These are phyloP conservation scores for Talaromyces adpressus DNA, from an alignment of 495 filamentous ascomycete genomes.

Conservation along the genomic window DNA sequence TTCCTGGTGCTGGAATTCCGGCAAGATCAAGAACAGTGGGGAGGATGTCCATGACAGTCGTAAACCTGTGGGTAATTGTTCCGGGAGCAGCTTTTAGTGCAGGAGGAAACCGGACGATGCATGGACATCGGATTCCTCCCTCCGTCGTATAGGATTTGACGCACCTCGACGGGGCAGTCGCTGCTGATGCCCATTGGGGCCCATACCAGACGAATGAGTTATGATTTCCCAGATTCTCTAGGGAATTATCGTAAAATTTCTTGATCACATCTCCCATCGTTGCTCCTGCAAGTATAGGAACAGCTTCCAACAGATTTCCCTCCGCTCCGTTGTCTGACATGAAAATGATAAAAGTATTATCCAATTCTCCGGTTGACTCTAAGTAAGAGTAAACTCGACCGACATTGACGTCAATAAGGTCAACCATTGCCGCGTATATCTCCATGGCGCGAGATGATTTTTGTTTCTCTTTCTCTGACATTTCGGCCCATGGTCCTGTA, in stretches of 20 bases:
- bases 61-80: conserved; percentile 48
- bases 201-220: conserved; percentile 63
- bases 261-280: conserved; percentile 38
- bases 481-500: too few relatives aligned
- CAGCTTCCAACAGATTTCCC: conserved; percentile 20
- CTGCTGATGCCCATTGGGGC: conserved; percentile 56
- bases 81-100: conserved; percentile 18
- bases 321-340: conserved; percentile 50
- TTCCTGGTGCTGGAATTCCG: too few relatives aligned
- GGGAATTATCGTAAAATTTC: conserved; percentile 35
- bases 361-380: conserved; percentile 41
- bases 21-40: conserved; percentile 46
- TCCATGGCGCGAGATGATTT: too few relatives aligned
- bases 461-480: too few relatives aligned
- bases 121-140: conserved; percentile 53
- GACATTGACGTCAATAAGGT: conserved; percentile 23
- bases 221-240: conserved; percentile 53
- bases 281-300: conserved; percentile 22
- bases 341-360: conserved; percentile 47
- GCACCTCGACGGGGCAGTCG: conserved; percentile 54
- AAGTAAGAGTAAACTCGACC: conserved; percentile 38
- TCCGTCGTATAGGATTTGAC: conserved; percentile 59
- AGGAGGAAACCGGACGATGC: conserved; percentile 34
- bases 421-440: too few relatives aligned
- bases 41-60: conserved; percentile 58